Percentiles rank a stretch among this genome's conserved stretches.
Evolutionary conservation across 371 early-diverging fungal species (phyloP).

Genomic region (Synchytrium microbalum): DNA sequence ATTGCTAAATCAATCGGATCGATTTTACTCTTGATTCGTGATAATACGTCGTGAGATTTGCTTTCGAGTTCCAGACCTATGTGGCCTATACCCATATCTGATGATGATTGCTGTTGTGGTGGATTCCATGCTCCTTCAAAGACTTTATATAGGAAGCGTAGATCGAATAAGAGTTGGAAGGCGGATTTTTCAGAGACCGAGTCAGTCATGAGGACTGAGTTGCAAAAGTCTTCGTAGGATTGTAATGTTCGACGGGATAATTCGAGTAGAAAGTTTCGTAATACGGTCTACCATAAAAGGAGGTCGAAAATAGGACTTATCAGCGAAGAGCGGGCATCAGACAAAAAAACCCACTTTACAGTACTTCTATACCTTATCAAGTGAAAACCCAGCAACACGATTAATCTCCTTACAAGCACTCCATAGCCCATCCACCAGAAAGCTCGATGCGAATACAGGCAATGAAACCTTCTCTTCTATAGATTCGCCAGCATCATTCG

Average conservation of each 20-base stretch:
- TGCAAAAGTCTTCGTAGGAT: slow-evolving; percentile 9
- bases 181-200: slow-evolving; percentile 12
- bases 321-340: background rate
- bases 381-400: slow-evolving; percentile 8
- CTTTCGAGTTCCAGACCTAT: background rate
- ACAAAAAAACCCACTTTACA: background rate
- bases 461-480: too few species aligned
- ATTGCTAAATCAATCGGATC: slow-evolving; percentile 21
- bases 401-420: slow-evolving; percentile 9
- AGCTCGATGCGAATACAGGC: slow-evolving; percentile 16
- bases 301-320: background rate
- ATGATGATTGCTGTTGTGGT: background rate
- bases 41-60: background rate
- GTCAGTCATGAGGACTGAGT: background rate
- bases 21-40: too few species aligned
- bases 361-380: slow-evolving; percentile 20
- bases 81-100: background rate
- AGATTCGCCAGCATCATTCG: too few species aligned
- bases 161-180: slow-evolving; percentile 22
- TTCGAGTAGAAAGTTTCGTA: slow-evolving; percentile 8
- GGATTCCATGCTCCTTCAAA: background rate
- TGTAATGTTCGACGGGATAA: slow-evolving; percentile 6
- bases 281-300: slow-evolving; percentile 7
- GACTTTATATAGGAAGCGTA: slow-evolving; percentile 12
- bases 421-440: slow-evolving; percentile 12